Conservation (phyloP, 1,139 yeast genomes). For the Ogataea hybrid region DNA sequence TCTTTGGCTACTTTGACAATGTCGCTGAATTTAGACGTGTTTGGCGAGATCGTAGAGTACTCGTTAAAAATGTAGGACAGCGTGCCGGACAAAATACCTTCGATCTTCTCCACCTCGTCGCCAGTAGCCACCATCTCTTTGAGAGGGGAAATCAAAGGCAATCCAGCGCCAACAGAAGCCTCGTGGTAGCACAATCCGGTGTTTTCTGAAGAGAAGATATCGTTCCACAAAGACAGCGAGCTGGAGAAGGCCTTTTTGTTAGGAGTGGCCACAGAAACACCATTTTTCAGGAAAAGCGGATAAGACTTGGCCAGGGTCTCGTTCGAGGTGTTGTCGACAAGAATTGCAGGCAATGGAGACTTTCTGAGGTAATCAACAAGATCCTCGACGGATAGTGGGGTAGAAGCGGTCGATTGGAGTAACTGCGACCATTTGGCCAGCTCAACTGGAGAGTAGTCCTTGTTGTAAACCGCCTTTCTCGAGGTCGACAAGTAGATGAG, state of each 20-base stretch:
- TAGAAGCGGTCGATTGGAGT: conserved; percentile 41
- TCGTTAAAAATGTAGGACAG: conserved; percentile 95
- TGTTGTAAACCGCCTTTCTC: conserved; percentile 61
- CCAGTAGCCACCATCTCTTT: conserved; percentile 89
- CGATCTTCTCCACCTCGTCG: conserved; percentile 84
- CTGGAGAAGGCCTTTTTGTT: conserved; percentile 97
- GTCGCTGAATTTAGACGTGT: conserved; percentile 76
- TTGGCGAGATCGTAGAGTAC: conserved; percentile 67
- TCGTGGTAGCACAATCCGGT: conserved; percentile 87
- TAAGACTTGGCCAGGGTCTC: conserved; percentile 72
- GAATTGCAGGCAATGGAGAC: conserved; percentile 71
- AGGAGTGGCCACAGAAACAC: conserved; percentile 95
- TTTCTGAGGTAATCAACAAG: conserved; percentile 61
- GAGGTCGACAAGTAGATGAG: conserved; percentile 80
- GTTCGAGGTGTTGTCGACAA: conserved; percentile 93
- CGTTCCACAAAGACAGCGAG: conserved; percentile 69
- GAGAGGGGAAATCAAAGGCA: conserved; percentile 87
- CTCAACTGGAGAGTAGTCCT: conserved; percentile 70
- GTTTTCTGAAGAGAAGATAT: conserved; percentile 56
- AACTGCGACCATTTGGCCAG: conserved; percentile 54
- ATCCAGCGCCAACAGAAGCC: conserved; percentile 99
- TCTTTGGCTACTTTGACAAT: conserved; percentile 85
- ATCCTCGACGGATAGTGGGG: conserved; percentile 55
- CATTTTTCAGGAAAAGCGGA: conserved; percentile 68
- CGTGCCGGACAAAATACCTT: conserved; percentile 96